Percentiles rank a stretch among this genome's conserved stretches.
phyloP scores from a whole-genome alignment of 1,284 basidiomycete genomes.

The Flammula alnicola region DNA sequence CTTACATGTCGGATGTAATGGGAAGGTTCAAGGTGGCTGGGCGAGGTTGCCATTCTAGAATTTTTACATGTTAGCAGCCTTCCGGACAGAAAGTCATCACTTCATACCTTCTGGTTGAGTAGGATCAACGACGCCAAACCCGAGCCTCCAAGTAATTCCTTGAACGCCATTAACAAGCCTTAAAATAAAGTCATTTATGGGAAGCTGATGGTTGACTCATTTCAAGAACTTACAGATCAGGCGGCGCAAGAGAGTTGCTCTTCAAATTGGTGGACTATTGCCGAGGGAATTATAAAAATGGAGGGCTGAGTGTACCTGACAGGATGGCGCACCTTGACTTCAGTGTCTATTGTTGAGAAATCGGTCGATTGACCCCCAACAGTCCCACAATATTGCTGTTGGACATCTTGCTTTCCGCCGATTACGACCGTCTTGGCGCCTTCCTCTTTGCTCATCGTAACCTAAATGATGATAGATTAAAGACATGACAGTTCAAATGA shows the following conservation, averaged over 20 bases:
- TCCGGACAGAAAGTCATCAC: not conserved
- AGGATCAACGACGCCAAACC: conserved; percentile 57
- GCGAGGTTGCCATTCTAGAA: conserved; percentile 63
- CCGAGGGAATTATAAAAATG: not conserved
- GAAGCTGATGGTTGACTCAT: not conserved
- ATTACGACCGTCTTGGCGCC: conserved; percentile 60
- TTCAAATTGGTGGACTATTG: conserved; percentile 55
- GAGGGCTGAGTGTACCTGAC: not conserved
- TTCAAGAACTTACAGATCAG: conserved; percentile 56
- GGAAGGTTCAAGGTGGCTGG: conserved; percentile 58
- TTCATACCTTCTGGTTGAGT: conserved; percentile 58
- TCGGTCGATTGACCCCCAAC: conserved; percentile 66
- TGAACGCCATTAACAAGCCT: conserved; percentile 51
- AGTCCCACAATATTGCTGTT: conserved; percentile 63
- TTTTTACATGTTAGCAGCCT: not conserved
- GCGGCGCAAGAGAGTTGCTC: conserved; percentile 60
- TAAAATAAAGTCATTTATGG: conserved; percentile 9
- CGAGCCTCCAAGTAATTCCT: conserved; percentile 67
- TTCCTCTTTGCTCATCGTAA: conserved; percentile 66
- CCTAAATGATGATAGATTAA: conserved; percentile 34
- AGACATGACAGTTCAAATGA: too few relatives aligned
- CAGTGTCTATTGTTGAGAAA: conserved; percentile 62
- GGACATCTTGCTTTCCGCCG: conserved; percentile 52
- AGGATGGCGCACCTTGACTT: conserved; percentile 52
- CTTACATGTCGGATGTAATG: conserved; percentile 53